Conservation (phyloP, 139 green algal species). For the Tetraselmis chui region DNA sequence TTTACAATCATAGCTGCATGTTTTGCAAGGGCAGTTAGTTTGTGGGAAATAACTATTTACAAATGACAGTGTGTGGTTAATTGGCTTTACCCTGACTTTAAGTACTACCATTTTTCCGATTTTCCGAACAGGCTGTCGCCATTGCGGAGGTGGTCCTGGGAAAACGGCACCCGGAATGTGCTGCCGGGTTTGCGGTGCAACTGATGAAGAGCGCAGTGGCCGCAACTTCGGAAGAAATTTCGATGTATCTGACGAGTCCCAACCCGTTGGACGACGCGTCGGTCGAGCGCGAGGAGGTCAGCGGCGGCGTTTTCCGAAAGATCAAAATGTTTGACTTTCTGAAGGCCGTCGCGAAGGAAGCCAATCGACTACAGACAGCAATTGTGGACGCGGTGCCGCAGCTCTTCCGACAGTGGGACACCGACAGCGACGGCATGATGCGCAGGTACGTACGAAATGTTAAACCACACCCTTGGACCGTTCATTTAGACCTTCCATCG, state of each 20-base stretch:
- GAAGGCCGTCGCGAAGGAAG: background rate
- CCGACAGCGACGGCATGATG: background rate
- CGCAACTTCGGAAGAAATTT: background rate
- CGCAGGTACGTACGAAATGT: background rate
- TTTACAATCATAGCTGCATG: no score
- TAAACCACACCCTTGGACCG: no score
- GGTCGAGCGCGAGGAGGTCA: background rate
- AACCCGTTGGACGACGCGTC: background rate
- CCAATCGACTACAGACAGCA: background rate
- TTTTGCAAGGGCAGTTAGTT: no score
- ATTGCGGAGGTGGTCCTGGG: background rate
- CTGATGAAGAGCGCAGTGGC: background rate
- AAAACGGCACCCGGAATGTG: background rate
- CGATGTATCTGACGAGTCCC: background rate
- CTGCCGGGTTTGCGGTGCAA: background rate
- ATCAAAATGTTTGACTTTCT: background rate
- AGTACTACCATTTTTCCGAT: no score
- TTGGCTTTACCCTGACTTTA: no score
- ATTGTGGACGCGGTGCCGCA: background rate
- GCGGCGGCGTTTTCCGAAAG: background rate
- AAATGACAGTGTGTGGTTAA: no score
- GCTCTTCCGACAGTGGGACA: background rate
- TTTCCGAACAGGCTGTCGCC: background rate
- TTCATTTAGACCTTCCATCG: no score
- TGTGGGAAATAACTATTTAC: no score